phyloP scores from a whole-genome alignment of 805 yeast species.

The Suhomyces canberraensis region DNA sequence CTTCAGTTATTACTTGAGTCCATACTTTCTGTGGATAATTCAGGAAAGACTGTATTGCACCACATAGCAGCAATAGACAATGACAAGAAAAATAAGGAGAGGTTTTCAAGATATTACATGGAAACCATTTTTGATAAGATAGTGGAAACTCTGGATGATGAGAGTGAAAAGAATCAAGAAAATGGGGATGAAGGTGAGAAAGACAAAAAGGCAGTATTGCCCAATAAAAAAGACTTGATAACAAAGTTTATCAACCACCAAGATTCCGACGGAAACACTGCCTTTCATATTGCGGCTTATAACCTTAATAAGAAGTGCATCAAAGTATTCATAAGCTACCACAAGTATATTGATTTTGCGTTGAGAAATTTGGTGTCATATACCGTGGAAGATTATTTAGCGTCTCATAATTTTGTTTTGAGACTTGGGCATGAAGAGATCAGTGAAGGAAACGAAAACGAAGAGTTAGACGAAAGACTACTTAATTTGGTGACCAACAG shows the following conservation, averaged over 20 bases:
- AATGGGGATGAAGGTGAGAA: constrained; percentile 7
- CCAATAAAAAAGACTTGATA: constrained; percentile 19
- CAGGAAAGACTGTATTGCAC: constrained; percentile 41
- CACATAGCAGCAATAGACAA: constrained; percentile 35
- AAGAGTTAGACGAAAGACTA: not conserved
- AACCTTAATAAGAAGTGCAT: constrained; percentile 22
- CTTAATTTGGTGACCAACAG: constrained; percentile 1
- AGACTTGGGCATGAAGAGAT: constrained; percentile 15
- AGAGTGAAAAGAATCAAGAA: constrained; percentile 6
- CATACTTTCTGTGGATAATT: constrained; percentile 34
- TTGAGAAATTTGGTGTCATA: constrained; percentile 23
- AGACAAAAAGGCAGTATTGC: constrained; percentile 17
- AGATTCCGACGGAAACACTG: constrained; percentile 92
- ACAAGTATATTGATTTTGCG: constrained; percentile 22
- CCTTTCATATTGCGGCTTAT: constrained; percentile 82
- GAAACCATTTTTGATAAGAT: constrained; percentile 35
- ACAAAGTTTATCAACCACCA: constrained; percentile 70
- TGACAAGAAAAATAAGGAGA: constrained; percentile 29
- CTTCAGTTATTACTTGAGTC: constrained; percentile 35
- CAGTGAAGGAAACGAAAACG: constrained; percentile 2
- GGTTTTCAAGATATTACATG: constrained; percentile 38
- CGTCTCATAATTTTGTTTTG: constrained; percentile 25
- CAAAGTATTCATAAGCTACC: constrained; percentile 22
- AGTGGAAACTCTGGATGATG: constrained; percentile 26
- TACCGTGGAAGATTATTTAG: constrained; percentile 27